These are phyloP conservation scores for Saturnispora dispora DNA, from an alignment of 805 yeast species.

Conservation along the genomic window DNA sequence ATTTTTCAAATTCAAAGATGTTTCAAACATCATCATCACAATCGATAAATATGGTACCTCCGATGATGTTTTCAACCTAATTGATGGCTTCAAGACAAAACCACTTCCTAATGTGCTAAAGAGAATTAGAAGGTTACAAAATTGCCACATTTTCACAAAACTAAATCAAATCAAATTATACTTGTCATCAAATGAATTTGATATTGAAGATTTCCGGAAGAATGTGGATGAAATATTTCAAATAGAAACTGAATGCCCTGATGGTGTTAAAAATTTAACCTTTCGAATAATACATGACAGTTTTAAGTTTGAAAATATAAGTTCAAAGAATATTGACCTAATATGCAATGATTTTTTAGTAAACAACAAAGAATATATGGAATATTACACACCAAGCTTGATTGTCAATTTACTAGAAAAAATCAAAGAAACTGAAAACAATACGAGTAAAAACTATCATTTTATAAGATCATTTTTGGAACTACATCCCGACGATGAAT, in stretches of 20 bases:
- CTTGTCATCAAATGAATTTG: background rate
- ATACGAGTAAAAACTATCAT: slow-evolving; percentile 1
- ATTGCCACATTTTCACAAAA: slow-evolving; percentile 1
- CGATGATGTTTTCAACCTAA: slow-evolving; percentile 13
- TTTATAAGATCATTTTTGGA: slow-evolving; percentile 6
- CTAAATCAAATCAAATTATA: slow-evolving; percentile 3
- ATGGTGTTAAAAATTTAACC: slow-evolving; percentile 9
- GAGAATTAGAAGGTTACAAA: slow-evolving; percentile 3
- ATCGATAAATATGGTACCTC: slow-evolving; percentile 20
- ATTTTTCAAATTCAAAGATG: slow-evolving; percentile 14
- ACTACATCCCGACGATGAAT: slow-evolving; percentile 1
- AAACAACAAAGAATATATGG: background rate
- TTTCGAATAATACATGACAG: background rate
- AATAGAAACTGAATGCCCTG: background rate
- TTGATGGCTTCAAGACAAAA: slow-evolving; percentile 12
- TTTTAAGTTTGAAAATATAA: background rate
- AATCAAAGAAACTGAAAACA: background rate
- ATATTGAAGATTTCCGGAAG: background rate
- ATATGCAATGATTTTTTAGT: background rate
- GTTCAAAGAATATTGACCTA: background rate
- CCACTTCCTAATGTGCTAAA: slow-evolving; percentile 10
- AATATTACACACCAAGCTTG: slow-evolving; percentile 7
- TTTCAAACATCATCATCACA: slow-evolving; percentile 12
- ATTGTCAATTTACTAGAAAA: background rate
- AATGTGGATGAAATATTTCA: background rate